These are phyloP conservation scores for Phytophthora foliorum DNA, from an alignment of 352 stramenopile species.

Conservation along the genomic window DNA sequence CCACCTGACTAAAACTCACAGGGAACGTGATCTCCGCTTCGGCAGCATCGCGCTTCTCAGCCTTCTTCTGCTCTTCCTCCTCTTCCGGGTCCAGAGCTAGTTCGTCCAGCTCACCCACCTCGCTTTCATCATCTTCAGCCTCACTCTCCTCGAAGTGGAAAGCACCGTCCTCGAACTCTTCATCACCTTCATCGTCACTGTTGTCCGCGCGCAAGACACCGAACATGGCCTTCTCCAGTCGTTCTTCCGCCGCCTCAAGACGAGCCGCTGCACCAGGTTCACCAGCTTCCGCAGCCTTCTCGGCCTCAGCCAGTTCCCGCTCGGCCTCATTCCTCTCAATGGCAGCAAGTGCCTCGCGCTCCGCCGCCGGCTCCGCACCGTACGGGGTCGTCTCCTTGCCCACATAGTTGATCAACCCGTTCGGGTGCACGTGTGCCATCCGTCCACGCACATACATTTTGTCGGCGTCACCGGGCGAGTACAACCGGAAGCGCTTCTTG, in stretches of 20 bases:
- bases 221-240: slow-evolving; percentile 81
- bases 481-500: slow-evolving; percentile 96
- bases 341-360: slow-evolving; percentile 61
- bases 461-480: slow-evolving; percentile 88
- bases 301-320: slow-evolving; percentile 62
- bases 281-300: slow-evolving; percentile 59
- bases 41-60: slow-evolving; percentile 36
- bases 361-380: slow-evolving; percentile 69
- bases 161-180: slow-evolving; percentile 62
- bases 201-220: slow-evolving; percentile 74
- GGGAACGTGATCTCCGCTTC: slow-evolving; percentile 73
- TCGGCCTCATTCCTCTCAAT: slow-evolving; percentile 78
- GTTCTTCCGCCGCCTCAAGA: slow-evolving; percentile 65
- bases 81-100: slow-evolving; percentile 56
- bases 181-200: slow-evolving; percentile 51
- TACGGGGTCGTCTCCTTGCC: slow-evolving; percentile 88
- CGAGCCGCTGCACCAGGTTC: slow-evolving; percentile 56
- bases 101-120: slow-evolving; percentile 62
- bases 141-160: slow-evolving; percentile 73
- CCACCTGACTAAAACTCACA: slow-evolving; percentile 81
- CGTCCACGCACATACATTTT: slow-evolving; percentile 94
- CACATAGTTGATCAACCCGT: slow-evolving; percentile 97
- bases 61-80: slow-evolving; percentile 36
- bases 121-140: slow-evolving; percentile 54
- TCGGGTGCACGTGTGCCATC: slow-evolving; percentile 91